Conservation (phyloP, 164 flowering plant species). For the Nymphaea colorata region DNA sequence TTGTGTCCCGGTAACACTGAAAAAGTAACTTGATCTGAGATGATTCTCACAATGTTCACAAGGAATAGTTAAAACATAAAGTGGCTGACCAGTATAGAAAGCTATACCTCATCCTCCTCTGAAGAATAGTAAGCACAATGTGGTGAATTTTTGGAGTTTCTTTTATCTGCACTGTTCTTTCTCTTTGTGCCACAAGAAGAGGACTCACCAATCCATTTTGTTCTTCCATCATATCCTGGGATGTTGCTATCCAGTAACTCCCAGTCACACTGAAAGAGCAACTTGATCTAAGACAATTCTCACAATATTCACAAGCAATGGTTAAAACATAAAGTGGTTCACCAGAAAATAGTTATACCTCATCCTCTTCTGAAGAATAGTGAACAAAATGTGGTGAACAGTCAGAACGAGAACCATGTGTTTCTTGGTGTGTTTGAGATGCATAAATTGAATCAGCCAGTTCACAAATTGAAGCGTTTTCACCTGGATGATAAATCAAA, state of each 20-base stretch:
- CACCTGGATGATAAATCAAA: conserved; percentile 31
- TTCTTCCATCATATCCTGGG: background rate
- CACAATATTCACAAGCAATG: background rate
- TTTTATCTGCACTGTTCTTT: conserved; percentile 20
- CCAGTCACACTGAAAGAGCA: background rate
- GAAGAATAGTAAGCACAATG: background rate
- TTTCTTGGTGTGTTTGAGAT: conserved; percentile 68
- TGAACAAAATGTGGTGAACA: background rate
- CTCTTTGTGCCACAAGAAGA: background rate
- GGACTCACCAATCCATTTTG: background rate
- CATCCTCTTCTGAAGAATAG: background rate
- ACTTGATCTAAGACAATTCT: background rate
- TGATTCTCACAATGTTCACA: too few species aligned
- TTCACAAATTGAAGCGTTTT: conserved; percentile 42
- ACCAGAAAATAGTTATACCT: background rate
- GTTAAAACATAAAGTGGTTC: background rate
- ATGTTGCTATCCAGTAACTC: background rate
- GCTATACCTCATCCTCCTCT: background rate
- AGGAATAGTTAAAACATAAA: background rate
- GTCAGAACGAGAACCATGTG: background rate
- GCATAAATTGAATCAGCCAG: conserved; percentile 73
- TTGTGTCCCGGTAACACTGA: background rate
- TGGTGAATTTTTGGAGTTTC: background rate
- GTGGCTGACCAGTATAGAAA: background rate
- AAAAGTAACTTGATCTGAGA: background rate